phyloP scores from a whole-genome alignment of 495 filamentous ascomycete species.

The Aspergillus bridgeri region DNA sequence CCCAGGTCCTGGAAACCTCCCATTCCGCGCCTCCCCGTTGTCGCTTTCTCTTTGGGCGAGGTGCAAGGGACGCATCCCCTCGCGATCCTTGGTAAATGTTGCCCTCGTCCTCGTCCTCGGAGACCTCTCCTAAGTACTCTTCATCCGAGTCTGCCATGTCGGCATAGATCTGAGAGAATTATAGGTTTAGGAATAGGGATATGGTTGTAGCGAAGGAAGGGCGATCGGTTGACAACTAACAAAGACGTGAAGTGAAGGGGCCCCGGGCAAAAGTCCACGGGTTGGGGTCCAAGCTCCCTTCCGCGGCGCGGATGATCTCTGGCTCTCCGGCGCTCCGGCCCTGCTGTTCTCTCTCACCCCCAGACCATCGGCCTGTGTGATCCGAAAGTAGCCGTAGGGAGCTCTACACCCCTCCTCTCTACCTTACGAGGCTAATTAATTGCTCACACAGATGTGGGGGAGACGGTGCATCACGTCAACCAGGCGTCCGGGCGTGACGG shows the following conservation, averaged over 20 bases:
- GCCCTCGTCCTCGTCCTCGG: conserved; percentile 82
- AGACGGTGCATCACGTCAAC: conserved; percentile 34
- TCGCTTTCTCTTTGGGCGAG: conserved; percentile 45
- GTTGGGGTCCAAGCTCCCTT: conserved; percentile 58
- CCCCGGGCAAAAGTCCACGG: background rate
- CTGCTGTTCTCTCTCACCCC: conserved; percentile 3
- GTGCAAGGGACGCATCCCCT: conserved; percentile 23
- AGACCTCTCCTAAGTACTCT: conserved; percentile 74
- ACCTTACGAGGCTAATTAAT: background rate
- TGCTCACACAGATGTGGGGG: conserved; percentile 35
- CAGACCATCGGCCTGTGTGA: background rate
- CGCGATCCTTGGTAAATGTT: conserved; percentile 47
- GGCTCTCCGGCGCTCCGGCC: too few species aligned
- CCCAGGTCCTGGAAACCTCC: conserved; percentile 58
- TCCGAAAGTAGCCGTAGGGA: conserved; percentile 28
- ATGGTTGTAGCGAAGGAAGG: conserved; percentile 10
- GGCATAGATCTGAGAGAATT: background rate
- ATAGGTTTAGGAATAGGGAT: too few species aligned
- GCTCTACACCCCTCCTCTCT: background rate
- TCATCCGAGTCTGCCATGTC: conserved; percentile 63
- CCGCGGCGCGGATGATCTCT: conserved; percentile 16
- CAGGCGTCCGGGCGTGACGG: conserved; percentile 27
- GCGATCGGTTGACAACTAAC: background rate
- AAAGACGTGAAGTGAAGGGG: too few species aligned
- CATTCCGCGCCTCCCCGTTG: conserved; percentile 57